Evolutionary conservation across 192 early-diverging fungal genomes (phyloP), one percentile per base, ranked within the genome.

Genomic region (Backusella australiensis): DNA sequence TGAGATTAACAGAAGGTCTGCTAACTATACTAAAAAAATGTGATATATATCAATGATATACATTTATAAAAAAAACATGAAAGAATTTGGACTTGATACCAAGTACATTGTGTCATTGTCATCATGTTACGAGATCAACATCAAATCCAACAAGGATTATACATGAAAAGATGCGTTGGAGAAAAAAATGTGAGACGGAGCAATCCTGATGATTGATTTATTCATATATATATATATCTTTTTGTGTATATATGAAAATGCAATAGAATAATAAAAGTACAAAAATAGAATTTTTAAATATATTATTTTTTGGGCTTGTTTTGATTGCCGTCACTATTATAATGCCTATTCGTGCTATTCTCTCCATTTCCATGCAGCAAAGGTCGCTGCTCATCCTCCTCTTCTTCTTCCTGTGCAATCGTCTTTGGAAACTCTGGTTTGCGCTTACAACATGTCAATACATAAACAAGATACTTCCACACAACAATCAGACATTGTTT

Each of bases 81-180:
- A 78, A 23, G 14, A 63, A 1, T 65, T 69, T 29, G 36, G 29
- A 23, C 66, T 78, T 19, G 36, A 26, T 32, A 67, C 32, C 34
- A 66, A 67, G n/a, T 78, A 70, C 44, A 34, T 78, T 17, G 56
- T 78, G 9, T 73, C 77, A 6, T 71, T 29, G 77, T 78, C 14
- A 69, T 75, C 15, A 68, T 66, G 19, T 21, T 75, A 38, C 34
- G 74, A 52, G 66, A 59, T 59, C 56, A 23, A 59, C 56, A 0
- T 59, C 56, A 26, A 59, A 23, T 11, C 12, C 23, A 26, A 59
- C 23, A 59, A 6, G 56, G 7, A 59, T 29, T 11, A 59, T 29
- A 59, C 56, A 59, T 59, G 56, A 59, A 26, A 59, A 59, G 8
- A 26, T 59, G 23, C 56, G 3, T 12, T 59, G 12, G 23, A 63